phyloP scores from a whole-genome alignment of 257 asterid species.

The Eustoma russellianum region DNA sequence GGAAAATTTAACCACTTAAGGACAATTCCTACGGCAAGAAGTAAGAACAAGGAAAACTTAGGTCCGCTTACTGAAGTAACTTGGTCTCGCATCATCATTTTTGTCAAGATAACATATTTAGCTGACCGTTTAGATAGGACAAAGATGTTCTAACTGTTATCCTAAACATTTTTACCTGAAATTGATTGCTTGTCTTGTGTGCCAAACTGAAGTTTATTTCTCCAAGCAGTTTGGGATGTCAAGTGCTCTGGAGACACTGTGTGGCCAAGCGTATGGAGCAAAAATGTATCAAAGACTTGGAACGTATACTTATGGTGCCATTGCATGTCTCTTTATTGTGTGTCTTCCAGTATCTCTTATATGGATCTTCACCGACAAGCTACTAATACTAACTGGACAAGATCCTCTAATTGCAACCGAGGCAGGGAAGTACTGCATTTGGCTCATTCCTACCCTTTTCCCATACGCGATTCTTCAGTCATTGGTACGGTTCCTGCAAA shows the following conservation, averaged over 20 bases:
- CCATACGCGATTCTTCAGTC: constrained; percentile 72
- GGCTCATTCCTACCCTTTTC: constrained; percentile 63
- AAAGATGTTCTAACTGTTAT: too few species aligned
- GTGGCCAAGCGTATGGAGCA: constrained; percentile 92
- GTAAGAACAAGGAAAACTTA: too few species aligned
- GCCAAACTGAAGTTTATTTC: too few species aligned
- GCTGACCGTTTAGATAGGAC: too few species aligned
- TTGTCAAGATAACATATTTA: too few species aligned
- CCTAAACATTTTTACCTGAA: too few species aligned
- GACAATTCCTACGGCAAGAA: too few species aligned
- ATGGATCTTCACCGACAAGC: constrained; percentile 49
- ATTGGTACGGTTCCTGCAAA: constrained; percentile 55
- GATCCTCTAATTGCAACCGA: constrained; percentile 55
- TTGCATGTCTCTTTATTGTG: constrained; percentile 39
- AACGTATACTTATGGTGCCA: constrained; percentile 36
- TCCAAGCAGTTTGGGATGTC: constrained; percentile 63
- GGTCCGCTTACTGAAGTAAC: too few species aligned
- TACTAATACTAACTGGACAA: constrained; percentile 46
- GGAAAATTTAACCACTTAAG: too few species aligned
- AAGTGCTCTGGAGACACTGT: constrained; percentile 75
- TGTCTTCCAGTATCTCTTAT: constrained; percentile 51
- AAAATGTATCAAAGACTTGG: constrained; percentile 54
- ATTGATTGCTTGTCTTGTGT: too few species aligned
- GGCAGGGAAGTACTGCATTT: constrained; percentile 54
- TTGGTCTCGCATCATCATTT: too few species aligned